Percentiles rank a stretch among this genome's conserved stretches.
phyloP scores from a whole-genome alignment of 257 asterid species.

The Leonotis leonurus region DNA sequence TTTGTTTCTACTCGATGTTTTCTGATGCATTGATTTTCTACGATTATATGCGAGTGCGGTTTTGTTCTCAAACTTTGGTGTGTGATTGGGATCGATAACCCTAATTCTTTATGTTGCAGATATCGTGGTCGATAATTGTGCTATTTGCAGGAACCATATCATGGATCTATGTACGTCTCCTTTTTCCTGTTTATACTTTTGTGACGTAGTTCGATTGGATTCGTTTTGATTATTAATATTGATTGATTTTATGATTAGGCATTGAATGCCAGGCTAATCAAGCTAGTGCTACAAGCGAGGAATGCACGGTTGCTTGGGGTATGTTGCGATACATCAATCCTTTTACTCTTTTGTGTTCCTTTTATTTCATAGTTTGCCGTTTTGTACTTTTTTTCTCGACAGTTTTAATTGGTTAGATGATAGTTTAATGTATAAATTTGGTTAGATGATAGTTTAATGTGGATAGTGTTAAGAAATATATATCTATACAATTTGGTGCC shows the following conservation, averaged over 20 bases:
- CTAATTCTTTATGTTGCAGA: slow-evolving; percentile 46
- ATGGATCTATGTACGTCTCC: slow-evolving; percentile 89
- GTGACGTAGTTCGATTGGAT: not conserved
- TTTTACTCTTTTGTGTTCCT: not conserved
- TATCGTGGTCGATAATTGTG: slow-evolving; percentile 93
- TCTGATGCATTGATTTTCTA: not conserved
- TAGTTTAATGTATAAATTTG: not conserved
- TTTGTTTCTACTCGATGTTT: not conserved
- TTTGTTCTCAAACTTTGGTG: not conserved
- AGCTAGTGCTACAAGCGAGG: slow-evolving; percentile 97
- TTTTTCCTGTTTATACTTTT: not conserved
- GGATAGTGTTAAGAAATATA: not conserved
- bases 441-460: not conserved
- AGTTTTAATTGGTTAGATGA: too few relatives aligned
- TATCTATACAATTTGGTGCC: not conserved
- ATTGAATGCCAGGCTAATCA: slow-evolving; percentile 99
- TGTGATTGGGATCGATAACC: slow-evolving; percentile 8
- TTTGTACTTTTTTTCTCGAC: not conserved
- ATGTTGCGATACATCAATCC: slow-evolving; percentile 22
- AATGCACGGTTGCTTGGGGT: slow-evolving; percentile 99
- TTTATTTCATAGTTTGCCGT: not conserved
- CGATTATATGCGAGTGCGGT: too few relatives aligned
- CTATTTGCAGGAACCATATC: slow-evolving; percentile 91
- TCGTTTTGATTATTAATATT: slow-evolving; percentile 2
- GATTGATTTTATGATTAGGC: slow-evolving; percentile 37